Evolutionary conservation across 2,329 filamentous ascomycete genomes (phyloP), one percentile per base, ranked within the genome.

Genomic region (Chrysosporium keratinophilum): DNA sequence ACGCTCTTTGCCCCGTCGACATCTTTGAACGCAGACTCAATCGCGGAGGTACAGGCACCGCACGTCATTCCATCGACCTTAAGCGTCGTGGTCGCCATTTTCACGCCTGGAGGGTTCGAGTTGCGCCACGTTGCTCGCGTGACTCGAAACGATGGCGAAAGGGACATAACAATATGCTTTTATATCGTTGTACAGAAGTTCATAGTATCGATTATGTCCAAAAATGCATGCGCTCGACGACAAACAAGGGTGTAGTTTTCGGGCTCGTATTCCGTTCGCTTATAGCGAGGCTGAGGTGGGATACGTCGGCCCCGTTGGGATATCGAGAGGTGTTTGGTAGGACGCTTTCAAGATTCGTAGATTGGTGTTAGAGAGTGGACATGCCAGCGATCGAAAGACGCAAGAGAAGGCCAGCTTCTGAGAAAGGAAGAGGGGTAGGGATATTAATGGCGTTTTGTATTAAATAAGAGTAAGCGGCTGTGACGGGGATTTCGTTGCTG

Each of bases 11-110:
- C 83, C 52, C 93, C 91, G 39, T 85, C 77, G 4, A 95, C 79
- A 60, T 80, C 81, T 64, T 88, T 85, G 73, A 98, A 95, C 60
- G 87, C 93, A 56, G 85, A 81, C 76, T 97, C 91, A 62, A 98
- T 85, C n/a, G 93, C 85, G 43, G 90, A 94, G 28, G 91, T 96
- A 69, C 93, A 98, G 62, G 91, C 85, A 66, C 91, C 90, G 73
- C 93, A 98, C 59, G 77, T 79, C 75, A 78, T 98, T 62, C 93
- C 93, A 61, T 86, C 88, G 40, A 98, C 85, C 64, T 85, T 87
- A 57, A 98, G 73, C 17, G 90, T 96, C 33, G 93, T 97, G 11
- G 87, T 95, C 39, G 88, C 88, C 82, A 94, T 85, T 10, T 46
- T 20, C 20, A 53, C 50, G 35, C 19, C 39, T 31, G 17, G 40